phyloP scores from a whole-genome alignment of 2,329 filamentous ascomycete genomes.

The Hypoxylon sp. region DNA sequence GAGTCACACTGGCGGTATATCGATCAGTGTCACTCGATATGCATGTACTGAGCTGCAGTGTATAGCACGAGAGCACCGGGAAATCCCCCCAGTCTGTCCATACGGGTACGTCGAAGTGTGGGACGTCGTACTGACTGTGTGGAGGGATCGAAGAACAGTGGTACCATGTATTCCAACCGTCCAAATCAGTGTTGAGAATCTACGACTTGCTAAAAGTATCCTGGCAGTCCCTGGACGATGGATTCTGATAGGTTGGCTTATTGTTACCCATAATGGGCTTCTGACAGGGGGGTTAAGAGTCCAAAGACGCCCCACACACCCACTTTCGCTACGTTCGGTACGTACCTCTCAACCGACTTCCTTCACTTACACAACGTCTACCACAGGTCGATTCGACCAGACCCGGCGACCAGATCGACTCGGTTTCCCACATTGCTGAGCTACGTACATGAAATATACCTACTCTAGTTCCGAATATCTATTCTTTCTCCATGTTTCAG shows the following conservation, averaged over 20 bases:
- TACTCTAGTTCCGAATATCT: slow-evolving; percentile 39
- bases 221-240: slow-evolving; percentile 40
- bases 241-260: slow-evolving; percentile 43
- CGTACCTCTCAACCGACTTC: slow-evolving; percentile 36
- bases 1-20: slow-evolving; percentile 48
- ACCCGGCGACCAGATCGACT: slow-evolving; percentile 38
- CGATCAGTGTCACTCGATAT: slow-evolving; percentile 23
- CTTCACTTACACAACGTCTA: slow-evolving; percentile 32
- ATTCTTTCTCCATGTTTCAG: slow-evolving; percentile 53
- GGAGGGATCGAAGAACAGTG: slow-evolving; percentile 24
- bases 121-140: slow-evolving; percentile 37
- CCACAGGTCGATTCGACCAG: slow-evolving; percentile 36
- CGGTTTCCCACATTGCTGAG: slow-evolving; percentile 39
- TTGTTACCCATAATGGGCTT: slow-evolving; percentile 27
- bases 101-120: slow-evolving; percentile 23
- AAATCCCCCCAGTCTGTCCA: slow-evolving; percentile 19
- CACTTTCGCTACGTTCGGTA: slow-evolving; percentile 45
- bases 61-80: slow-evolving; percentile 10
- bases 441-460: slow-evolving; percentile 39
- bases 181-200: slow-evolving; percentile 45
- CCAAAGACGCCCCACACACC: not conserved
- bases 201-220: slow-evolving; percentile 34
- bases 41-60: slow-evolving; percentile 36
- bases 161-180: slow-evolving; percentile 7
- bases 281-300: slow-evolving; percentile 15